These are phyloP conservation scores for Aspergillus flavus DNA, from an alignment of 2,329 filamentous ascomycete species.

Conservation along the genomic window DNA sequence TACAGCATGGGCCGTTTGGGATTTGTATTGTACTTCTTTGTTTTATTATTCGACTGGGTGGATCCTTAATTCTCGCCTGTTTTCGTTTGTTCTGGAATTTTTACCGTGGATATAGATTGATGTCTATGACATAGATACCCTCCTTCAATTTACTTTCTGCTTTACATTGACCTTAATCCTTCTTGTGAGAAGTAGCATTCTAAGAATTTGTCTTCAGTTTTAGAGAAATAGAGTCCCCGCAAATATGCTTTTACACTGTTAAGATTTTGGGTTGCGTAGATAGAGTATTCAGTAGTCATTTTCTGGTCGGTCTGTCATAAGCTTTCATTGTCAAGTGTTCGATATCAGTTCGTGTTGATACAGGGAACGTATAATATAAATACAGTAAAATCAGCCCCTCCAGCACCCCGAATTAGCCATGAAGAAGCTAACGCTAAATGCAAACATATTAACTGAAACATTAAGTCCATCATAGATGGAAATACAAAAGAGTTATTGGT, in stretches of 20 bases:
- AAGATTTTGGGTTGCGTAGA: too few relatives aligned
- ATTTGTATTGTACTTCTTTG: constrained; percentile 12
- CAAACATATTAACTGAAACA: neutral
- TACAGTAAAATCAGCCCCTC: neutral
- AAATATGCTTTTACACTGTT: neutral
- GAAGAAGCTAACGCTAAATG: neutral
- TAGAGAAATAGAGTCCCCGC: too few relatives aligned
- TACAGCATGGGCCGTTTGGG: constrained; percentile 9
- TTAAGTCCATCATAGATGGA: neutral
- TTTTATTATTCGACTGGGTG: constrained; percentile 11
- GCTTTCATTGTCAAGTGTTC: neutral
- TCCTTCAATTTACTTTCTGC: constrained; percentile 11
- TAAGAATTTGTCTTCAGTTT: neutral
- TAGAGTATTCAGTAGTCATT: neutral
- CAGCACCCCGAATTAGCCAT: neutral
- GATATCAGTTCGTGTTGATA: neutral
- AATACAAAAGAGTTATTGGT: neutral
- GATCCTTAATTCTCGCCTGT: neutral
- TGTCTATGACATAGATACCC: constrained; percentile 24
- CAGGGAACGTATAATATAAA: neutral
- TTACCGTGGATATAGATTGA: constrained; percentile 21
- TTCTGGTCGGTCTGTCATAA: neutral
- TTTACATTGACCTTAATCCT: neutral
- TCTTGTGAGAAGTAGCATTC: neutral
- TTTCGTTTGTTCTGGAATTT: neutral